A percentile compares a stretch with the other conserved stretches of the same genome.
phyloP scores from a whole-genome alignment of 2,329 filamentous ascomycete genomes.

The Pyrenochaeta sp. region DNA sequence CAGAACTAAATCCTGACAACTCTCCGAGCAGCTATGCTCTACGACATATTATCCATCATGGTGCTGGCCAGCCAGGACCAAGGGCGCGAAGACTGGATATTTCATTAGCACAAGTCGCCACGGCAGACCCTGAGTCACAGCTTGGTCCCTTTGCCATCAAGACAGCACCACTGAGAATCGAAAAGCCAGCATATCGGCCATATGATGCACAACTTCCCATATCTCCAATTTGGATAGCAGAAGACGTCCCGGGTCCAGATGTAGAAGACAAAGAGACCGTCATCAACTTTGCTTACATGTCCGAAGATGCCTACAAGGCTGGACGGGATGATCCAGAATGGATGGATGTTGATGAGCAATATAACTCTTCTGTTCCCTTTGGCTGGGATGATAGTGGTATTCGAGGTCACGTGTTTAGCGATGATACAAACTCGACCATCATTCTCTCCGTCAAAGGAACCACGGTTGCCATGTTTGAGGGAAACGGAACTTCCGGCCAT shows the following conservation, averaged over 20 bases:
- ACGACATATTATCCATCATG: conserved; percentile 45
- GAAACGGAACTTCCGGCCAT: conserved; percentile 44
- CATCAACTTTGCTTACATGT: conserved; percentile 46
- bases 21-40: conserved; percentile 28
- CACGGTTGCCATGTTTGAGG: conserved; percentile 45
- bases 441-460: conserved; percentile 46
- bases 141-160: conserved; percentile 42
- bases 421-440: conserved; percentile 42
- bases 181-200: conserved; percentile 28
- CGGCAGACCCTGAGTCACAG: conserved; percentile 28
- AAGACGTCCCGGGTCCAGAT: conserved; percentile 40
- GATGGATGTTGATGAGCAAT: conserved; percentile 42
- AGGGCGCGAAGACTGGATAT: conserved; percentile 44
- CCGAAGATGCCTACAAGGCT: conserved; percentile 46
- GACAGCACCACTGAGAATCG: conserved; percentile 37
- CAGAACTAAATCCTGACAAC: conserved; percentile 11
- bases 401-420: conserved; percentile 45
- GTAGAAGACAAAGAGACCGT: conserved; percentile 43
- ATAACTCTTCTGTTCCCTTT: conserved; percentile 41
- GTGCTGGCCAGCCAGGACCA: conserved; percentile 42
- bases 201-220: conserved; percentile 34
- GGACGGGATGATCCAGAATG: conserved; percentile 43
- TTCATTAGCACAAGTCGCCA: conserved; percentile 27
- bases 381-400: conserved; percentile 49
- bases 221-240: conserved; percentile 38